Evolutionary conservation across 75 land plant species (phyloP), one percentile per base, ranked within the genome.

Genomic region (Pinus tabuliformis): DNA sequence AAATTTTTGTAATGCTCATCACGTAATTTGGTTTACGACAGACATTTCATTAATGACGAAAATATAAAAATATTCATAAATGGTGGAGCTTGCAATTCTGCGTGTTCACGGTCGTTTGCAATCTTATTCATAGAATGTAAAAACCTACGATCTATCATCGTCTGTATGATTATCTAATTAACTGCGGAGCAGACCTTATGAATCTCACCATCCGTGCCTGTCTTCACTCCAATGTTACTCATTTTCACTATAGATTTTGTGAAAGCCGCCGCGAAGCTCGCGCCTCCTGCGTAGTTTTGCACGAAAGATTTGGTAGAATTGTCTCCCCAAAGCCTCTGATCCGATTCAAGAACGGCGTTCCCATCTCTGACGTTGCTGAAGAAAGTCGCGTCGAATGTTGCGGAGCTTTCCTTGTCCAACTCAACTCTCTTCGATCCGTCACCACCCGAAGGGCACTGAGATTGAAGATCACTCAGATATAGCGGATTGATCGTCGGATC

Each of bases 361-460:
- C 93, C 91, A 56, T 78, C 75, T 17, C 78, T 73, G 4, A 89
- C 70, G 62, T 91, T 91, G 63, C 80, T 83, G 84, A 89, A 86
- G 82, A 86, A 85, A 70, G 84, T 80, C 49, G 61, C 72, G 57
- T 90, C 92, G 75, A 90, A 90, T 24, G 59, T 62, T 49, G 62
- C 33, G 77, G 56, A 58, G 74, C 90, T 90, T 24, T 76, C 92
- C 18, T 57, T 72, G 75, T 90, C 92, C 14, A 89, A 65, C 8
- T 85, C 86, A 15, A 87, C 87, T 26, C 83, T 59, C 22, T 75
- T 83, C 16, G 73, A 21, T 18, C 42, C 83, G 58, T 79, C 84
- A 16, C 80, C 80, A 8, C 83, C 73, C 1, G 42, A 54, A 2
- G 92, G 92, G 71, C 92, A 88, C 36, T 30, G 36, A 1, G 75